Percentiles rank a stretch among this genome's conserved stretches.
Evolutionary conservation across 306 rosid species (phyloP).

Genomic region (Datisca glomerata): DNA sequence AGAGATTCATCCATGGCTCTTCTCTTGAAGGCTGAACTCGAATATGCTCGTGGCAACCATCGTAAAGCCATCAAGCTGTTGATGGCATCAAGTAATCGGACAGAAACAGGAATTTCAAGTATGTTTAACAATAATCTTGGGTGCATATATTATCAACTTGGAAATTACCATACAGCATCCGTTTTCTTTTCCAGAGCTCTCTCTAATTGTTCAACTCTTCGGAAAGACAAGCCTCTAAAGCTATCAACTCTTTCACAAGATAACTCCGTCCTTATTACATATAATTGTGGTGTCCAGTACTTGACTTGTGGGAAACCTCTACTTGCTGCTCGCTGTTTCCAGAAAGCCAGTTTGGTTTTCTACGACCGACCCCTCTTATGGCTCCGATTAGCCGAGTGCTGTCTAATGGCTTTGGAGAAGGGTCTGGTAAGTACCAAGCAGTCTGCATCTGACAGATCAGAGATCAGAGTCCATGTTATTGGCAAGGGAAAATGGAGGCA

Average conservation of each 20-base stretch:
- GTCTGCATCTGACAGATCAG: constrained; percentile 39
- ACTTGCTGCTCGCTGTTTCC: constrained; percentile 86
- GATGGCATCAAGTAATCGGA: constrained; percentile 71
- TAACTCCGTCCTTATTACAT: constrained; percentile 63
- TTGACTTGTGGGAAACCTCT: constrained; percentile 83
- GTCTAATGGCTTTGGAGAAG: constrained; percentile 85
- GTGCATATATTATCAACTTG: constrained; percentile 91
- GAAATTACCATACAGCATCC: constrained; percentile 77
- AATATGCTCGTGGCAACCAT: constrained; percentile 92
- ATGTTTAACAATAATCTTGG: constrained; percentile 90
- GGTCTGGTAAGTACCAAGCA: constrained; percentile 41
- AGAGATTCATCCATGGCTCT: constrained; percentile 88
- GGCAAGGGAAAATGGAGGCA: constrained; percentile 97
- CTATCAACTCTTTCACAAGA: constrained; percentile 68
- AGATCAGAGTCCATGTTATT: constrained; percentile 54
- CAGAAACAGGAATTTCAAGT: constrained; percentile 59
- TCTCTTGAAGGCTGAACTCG: constrained; percentile 89
- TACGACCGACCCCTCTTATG: constrained; percentile 81
- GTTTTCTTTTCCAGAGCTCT: constrained; percentile 85
- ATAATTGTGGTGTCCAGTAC: constrained; percentile 89
- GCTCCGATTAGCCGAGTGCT: constrained; percentile 97
- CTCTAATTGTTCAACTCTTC: constrained; percentile 53
- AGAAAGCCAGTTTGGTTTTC: constrained; percentile 78
- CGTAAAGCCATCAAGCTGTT: constrained; percentile 95
- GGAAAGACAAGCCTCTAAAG: constrained; percentile 70